Evolutionary conservation across 148 eudicot species (phyloP).

Genomic region (Rhododendron simsii): DNA sequence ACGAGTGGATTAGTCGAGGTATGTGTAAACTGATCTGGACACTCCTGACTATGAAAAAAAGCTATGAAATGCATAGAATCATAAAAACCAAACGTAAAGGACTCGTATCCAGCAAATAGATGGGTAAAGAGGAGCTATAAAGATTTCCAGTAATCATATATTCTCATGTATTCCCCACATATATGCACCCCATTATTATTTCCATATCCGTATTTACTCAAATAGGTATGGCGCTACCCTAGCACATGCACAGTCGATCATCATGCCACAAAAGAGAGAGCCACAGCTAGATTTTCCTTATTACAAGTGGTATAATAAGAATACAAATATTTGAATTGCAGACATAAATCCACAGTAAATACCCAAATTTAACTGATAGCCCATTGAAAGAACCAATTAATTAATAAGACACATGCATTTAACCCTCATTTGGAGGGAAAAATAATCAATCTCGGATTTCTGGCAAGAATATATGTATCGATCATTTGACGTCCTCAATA

Average conservation of each 20-base stretch:
- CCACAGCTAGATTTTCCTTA: too few species aligned
- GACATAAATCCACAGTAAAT: too few species aligned
- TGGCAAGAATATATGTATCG: not conserved
- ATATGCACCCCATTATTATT: not conserved
- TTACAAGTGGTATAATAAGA: too few species aligned
- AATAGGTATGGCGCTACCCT: too few species aligned
- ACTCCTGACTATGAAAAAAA: not conserved
- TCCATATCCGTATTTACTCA: not conserved
- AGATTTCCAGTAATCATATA: not conserved
- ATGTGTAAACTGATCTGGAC: too few species aligned
- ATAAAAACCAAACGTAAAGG: not conserved
- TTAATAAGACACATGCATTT: too few species aligned
- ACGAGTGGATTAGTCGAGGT: too few species aligned
- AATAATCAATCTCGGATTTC: too few species aligned
- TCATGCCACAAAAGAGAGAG: not conserved
- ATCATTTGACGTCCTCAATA: not conserved
- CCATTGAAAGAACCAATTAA: too few species aligned
- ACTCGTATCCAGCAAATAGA: not conserved
- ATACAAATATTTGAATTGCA: too few species aligned
- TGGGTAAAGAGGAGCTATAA: not conserved
- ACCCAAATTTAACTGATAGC: too few species aligned
- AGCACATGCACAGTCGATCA: not conserved
- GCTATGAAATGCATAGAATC: not conserved
- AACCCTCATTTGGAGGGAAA: too few species aligned
- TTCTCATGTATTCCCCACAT: not conserved